phyloP scores from a whole-genome alignment of 1,284 basidiomycete genomes.

The Meripilus lineatus region DNA sequence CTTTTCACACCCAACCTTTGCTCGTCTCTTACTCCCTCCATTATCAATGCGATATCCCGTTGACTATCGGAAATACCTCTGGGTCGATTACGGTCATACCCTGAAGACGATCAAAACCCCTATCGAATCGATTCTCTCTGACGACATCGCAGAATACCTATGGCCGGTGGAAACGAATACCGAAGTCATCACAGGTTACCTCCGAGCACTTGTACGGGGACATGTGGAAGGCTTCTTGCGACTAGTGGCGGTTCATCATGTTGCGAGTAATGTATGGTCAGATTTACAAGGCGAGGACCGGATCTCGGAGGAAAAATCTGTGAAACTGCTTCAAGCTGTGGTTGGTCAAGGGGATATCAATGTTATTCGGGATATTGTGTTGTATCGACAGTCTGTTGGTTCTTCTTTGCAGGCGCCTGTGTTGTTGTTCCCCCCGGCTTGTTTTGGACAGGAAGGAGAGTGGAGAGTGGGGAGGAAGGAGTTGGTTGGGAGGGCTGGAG shows the following conservation, averaged over 20 bases:
- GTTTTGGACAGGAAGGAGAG: slow-evolving; percentile 29
- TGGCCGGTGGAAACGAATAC: slow-evolving; percentile 67
- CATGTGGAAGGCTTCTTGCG: slow-evolving; percentile 58
- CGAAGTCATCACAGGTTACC: slow-evolving; percentile 62
- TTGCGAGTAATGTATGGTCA: slow-evolving; percentile 73
- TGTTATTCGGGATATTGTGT: slow-evolving; percentile 47
- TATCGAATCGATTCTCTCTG: slow-evolving; percentile 41
- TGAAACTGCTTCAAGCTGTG: slow-evolving; percentile 48
- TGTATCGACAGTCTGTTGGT: slow-evolving; percentile 42
- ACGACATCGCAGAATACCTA: slow-evolving; percentile 56
- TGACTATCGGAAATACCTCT: slow-evolving; percentile 85
- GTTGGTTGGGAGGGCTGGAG: slow-evolving; percentile 21
- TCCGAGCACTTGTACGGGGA: slow-evolving; percentile 44
- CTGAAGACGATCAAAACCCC: slow-evolving; percentile 52
- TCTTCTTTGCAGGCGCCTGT: slow-evolving; percentile 14
- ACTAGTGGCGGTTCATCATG: slow-evolving; percentile 74
- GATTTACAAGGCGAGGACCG: slow-evolving; percentile 36
- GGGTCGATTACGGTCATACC: slow-evolving; percentile 71
- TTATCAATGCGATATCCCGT: slow-evolving; percentile 69
- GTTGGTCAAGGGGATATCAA: slow-evolving; percentile 44
- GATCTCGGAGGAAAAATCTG: slow-evolving; percentile 36
- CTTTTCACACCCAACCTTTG: slow-evolving; percentile 79
- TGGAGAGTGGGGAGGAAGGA: slow-evolving; percentile 21
- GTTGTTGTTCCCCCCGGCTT: slow-evolving; percentile 34
- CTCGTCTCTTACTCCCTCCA: slow-evolving; percentile 72